Percentiles rank a stretch among this genome's conserved stretches.
phyloP scores from a whole-genome alignment of 129 eudicot genomes.

The Escallonia rubra region DNA sequence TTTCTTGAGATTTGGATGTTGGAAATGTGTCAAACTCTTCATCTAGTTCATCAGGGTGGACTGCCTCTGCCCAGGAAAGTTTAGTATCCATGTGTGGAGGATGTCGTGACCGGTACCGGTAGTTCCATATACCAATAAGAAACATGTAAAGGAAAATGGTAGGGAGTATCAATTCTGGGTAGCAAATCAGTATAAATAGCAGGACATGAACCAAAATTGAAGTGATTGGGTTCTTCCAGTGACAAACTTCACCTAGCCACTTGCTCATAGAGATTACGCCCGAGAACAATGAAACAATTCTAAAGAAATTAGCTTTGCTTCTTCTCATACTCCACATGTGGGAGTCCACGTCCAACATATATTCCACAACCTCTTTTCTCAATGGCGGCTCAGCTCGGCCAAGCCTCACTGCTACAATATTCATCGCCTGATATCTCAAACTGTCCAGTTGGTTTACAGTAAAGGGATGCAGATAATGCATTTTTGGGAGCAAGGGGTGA shows the following conservation, averaged over 20 bases:
- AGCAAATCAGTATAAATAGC: conserved; percentile 44
- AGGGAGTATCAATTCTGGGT: conserved; percentile 54
- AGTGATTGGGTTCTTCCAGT: conserved; percentile 63
- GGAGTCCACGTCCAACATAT: conserved; percentile 60
- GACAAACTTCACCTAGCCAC: conserved; percentile 53
- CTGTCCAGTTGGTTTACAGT: conserved; percentile 54
- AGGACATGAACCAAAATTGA: conserved; percentile 51
- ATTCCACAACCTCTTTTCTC: conserved; percentile 58
- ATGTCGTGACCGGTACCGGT: conserved; percentile 44
- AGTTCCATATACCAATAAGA: conserved; percentile 55
- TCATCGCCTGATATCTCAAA: conserved; percentile 54
- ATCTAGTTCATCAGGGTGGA: conserved; percentile 57
- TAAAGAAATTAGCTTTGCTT: conserved; percentile 63
- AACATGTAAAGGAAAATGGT: conserved; percentile 55
- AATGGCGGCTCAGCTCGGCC: conserved; percentile 59
- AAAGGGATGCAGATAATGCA: conserved; percentile 58
- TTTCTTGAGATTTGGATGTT: conserved; percentile 46
- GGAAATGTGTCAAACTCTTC: conserved; percentile 68
- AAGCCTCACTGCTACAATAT: conserved; percentile 49
- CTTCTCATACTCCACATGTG: conserved; percentile 83
- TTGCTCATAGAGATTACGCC: conserved; percentile 46
- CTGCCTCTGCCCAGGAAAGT: conserved; percentile 57
- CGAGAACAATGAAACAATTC: conserved; percentile 45
- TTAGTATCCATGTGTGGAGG: conserved; percentile 67
- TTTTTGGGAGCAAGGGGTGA: conserved; percentile 68